These are phyloP conservation scores for Amanita pseudoporphyria DNA, from an alignment of 768 basidiomycete species.

Conservation along the genomic window DNA sequence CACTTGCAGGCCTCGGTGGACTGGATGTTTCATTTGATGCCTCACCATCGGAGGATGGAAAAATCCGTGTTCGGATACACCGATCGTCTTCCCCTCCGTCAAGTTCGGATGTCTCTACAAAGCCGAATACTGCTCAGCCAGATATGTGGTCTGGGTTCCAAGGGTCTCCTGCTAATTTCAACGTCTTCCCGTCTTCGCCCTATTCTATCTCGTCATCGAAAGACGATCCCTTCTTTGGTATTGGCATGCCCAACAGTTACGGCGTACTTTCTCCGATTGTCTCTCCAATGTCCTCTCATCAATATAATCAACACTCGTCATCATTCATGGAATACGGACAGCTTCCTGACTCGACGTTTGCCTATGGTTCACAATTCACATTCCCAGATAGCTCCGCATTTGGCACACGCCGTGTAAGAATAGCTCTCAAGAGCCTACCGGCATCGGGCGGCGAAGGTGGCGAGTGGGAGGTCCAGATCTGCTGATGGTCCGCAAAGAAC, in stretches of 20 bases:
- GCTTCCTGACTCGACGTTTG: slow-evolving; percentile 21
- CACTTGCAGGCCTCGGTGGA: slow-evolving; percentile 39
- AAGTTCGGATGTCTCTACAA: slow-evolving; percentile 11
- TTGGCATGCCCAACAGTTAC: slow-evolving; percentile 31
- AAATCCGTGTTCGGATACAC: slow-evolving; percentile 67
- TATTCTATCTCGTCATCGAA: slow-evolving; percentile 26
- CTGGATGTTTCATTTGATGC: slow-evolving; percentile 71
- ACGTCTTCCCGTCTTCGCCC: slow-evolving; percentile 27
- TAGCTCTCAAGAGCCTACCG: slow-evolving; percentile 58
- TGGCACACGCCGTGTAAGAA: slow-evolving; percentile 49
- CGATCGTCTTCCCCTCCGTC: slow-evolving; percentile 38
- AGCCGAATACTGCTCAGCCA: slow-evolving; percentile 15
- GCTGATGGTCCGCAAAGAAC: slow-evolving; percentile 23
- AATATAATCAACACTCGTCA: slow-evolving; percentile 19
- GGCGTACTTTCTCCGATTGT: slow-evolving; percentile 25
- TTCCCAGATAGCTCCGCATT: slow-evolving; percentile 22
- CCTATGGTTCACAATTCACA: slow-evolving; percentile 28
- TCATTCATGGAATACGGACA: slow-evolving; percentile 20
- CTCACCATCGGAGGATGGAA: slow-evolving; percentile 52
- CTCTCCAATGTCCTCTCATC: slow-evolving; percentile 26
- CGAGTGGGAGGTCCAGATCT: slow-evolving; percentile 74
- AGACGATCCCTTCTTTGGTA: slow-evolving; percentile 52
- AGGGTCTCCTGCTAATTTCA: slow-evolving; percentile 8
- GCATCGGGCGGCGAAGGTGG: slow-evolving; percentile 55
- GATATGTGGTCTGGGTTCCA: slow-evolving; percentile 16